A percentile compares a stretch with the other conserved stretches of the same genome.
Evolutionary conservation across 192 early-diverging fungal species (phyloP).

Genomic region (Rhizophagus sp.): DNA sequence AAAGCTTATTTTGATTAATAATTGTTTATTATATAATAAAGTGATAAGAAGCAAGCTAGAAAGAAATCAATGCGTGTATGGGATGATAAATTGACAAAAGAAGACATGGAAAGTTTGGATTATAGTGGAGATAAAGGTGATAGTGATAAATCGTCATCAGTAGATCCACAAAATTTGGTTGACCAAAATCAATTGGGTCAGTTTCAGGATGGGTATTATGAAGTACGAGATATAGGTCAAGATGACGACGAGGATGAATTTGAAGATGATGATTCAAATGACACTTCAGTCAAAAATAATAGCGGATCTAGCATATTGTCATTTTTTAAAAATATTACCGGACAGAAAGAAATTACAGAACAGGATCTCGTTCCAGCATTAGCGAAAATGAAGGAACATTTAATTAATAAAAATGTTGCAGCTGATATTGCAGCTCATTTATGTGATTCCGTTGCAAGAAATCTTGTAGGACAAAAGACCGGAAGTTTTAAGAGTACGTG

Average conservation of each 20-base stretch:
- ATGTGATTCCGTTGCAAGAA: slow-evolving; percentile 73
- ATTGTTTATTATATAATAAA: not conserved
- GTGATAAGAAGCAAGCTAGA: slow-evolving; percentile 45
- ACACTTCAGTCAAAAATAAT: slow-evolving; percentile 27
- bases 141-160: slow-evolving; percentile 19
- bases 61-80: slow-evolving; percentile 71
- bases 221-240: slow-evolving; percentile 71
- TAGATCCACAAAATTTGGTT: slow-evolving; percentile 31
- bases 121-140: slow-evolving; percentile 41
- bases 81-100: slow-evolving; percentile 68
- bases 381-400: slow-evolving; percentile 87
- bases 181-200: slow-evolving; percentile 67
- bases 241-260: slow-evolving; percentile 57
- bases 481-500: slow-evolving; percentile 72
- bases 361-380: slow-evolving; percentile 78
- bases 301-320: slow-evolving; percentile 57
- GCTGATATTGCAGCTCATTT: slow-evolving; percentile 83
- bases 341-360: slow-evolving; percentile 69
- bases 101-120: slow-evolving; percentile 55
- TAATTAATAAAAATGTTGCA: slow-evolving; percentile 93
- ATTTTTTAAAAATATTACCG: slow-evolving; percentile 72
- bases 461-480: slow-evolving; percentile 73
- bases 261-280: slow-evolving; percentile 46
- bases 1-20: not conserved
- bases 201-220: slow-evolving; percentile 71